Evolutionary conservation across 208 protist species (phyloP).

Genomic region (Histomonas meleagridis): DNA sequence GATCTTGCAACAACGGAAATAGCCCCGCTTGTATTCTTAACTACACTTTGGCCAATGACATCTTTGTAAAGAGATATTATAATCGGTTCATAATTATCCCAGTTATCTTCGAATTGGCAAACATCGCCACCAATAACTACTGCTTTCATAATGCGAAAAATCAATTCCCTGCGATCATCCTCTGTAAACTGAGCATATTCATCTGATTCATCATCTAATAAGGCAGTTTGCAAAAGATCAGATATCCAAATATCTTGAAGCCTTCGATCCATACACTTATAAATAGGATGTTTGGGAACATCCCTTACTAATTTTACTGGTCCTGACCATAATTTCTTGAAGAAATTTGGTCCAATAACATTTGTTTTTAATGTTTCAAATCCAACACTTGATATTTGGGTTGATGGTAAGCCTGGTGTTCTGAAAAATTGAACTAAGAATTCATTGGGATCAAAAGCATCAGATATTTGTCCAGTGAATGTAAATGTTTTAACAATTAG

Average conservation of each 20-base stretch:
- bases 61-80: constrained; percentile 15
- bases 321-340: constrained; percentile 5
- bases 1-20: background rate
- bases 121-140: constrained; percentile 12
- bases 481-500: background rate
- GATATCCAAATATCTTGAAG: background rate
- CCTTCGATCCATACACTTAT: background rate
- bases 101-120: constrained; percentile 31
- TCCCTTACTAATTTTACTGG: background rate
- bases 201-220: constrained; percentile 33
- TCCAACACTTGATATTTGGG: background rate
- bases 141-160: background rate
- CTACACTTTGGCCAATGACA: constrained; percentile 12
- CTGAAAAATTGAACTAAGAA: background rate
- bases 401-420: background rate
- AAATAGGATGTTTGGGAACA: background rate
- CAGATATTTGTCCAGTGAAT: background rate
- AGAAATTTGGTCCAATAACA: background rate
- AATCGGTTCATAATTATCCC: constrained; percentile 24
- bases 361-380: background rate
- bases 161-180: background rate
- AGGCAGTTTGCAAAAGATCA: background rate
- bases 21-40: constrained; percentile 11
- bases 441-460: background rate
- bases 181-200: constrained; percentile 6